Base-by-base conservation (phyloP, 768 basidiomycete genomes). In the Daedalea quercina region DNA sequence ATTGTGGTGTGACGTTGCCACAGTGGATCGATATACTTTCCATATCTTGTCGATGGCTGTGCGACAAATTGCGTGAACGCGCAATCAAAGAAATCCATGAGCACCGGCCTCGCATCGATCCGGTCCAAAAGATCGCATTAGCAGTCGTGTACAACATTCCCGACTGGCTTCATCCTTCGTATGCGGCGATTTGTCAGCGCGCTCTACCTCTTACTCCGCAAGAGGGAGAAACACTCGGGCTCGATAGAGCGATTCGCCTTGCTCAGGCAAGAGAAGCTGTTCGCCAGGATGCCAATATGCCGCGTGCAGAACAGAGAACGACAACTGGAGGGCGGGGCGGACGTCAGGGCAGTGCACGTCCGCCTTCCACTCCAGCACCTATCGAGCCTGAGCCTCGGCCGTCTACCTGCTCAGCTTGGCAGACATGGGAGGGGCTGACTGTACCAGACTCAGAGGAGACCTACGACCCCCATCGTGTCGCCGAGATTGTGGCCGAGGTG, bases 21-120 rank as follows among this genome's bases (percentile, higher is more conserved):
- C 57, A 69, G 20, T 74, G 71, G 69, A 61, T 68, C 42, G 55
- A 65, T 34, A 60, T 76, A 9, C 62, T 76, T 22, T 65, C 66
- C 15, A 65, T 75, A 45, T 63, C 75, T 6, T 65, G 67, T 6
- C 69, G 67, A 44, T 73, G 64, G 47, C 54, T 62, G 34, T 70
- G 71, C 48, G 65, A 69, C 33, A 46, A 57, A 6, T 55, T 73
- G 11, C 68, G 69, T 8, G 48, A 60, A 2, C 57, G 61, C 44
- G 70, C 72, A 0, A 68, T 75, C 54, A 44, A 50, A 3, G 62
- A 63, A 19, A 63, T 74, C 44, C 59, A 64, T 2, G 20, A 45
- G 1, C 41, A 26, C 44, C 52, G 56, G 24, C 52, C 53, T 25
- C 47, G 23, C 24, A 47, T 67, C 2, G 60, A 67, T 33, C 66